Evolutionary conservation across 2,329 filamentous ascomycete species (phyloP).

Genomic region (Penicillium capsulatum): DNA sequence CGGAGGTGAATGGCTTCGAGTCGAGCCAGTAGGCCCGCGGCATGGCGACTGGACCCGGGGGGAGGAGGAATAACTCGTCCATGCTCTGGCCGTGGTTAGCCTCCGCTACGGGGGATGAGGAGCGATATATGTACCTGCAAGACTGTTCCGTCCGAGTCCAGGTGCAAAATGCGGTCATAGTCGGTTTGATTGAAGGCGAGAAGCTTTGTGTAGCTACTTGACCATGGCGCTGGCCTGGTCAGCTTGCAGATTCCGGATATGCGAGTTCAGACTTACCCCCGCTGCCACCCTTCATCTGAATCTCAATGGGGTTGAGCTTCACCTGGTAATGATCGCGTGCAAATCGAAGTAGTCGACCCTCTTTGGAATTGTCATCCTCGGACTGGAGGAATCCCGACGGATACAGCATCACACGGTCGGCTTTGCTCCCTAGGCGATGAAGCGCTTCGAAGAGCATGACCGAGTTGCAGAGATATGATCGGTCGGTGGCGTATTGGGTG

Average conservation of each 20-base stretch:
- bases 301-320: conserved; percentile 43
- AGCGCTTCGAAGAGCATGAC: conserved; percentile 35
- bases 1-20: conserved; percentile 51
- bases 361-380: conserved; percentile 1
- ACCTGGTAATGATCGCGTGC: conserved; percentile 47
- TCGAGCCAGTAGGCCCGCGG: conserved; percentile 65
- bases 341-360: conserved; percentile 40
- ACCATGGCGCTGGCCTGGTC: conserved; percentile 50
- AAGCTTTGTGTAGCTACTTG: conserved; percentile 61
- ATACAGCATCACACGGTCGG: conserved; percentile 32
- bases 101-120: neutral
- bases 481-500: conserved; percentile 31
- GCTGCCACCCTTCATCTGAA: conserved; percentile 17
- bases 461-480: conserved; percentile 32
- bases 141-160: conserved; percentile 56
- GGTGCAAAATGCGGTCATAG: conserved; percentile 52
- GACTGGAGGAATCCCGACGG: conserved; percentile 8
- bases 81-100: conserved; percentile 42
- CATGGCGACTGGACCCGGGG: conserved; percentile 57
- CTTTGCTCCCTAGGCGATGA: conserved; percentile 24
- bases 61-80: conserved; percentile 65
- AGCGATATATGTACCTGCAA: conserved; percentile 2
- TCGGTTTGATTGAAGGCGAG: conserved; percentile 62
- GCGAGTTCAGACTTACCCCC: conserved; percentile 7
- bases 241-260: too few species aligned